These are phyloP conservation scores for Microbotryum intermedium DNA, from an alignment of 1,284 basidiomycete species.

Conservation along the genomic window DNA sequence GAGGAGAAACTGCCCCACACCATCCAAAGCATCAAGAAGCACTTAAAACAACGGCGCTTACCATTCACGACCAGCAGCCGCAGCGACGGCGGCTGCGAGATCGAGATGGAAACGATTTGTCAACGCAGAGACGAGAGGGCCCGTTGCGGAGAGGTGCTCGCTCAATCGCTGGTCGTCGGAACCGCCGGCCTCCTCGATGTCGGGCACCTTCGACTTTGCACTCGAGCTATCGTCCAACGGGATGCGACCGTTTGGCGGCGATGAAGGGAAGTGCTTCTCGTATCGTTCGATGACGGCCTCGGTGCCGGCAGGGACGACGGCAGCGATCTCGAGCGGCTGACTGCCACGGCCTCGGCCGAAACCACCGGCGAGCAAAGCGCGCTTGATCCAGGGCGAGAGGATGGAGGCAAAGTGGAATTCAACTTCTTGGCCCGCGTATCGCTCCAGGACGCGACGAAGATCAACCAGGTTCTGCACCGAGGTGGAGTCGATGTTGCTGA, in stretches of 20 bases:
- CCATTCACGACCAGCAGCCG: conserved; percentile 42
- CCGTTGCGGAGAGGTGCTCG: conserved; percentile 22
- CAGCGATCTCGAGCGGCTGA: conserved; percentile 56
- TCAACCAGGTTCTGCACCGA: conserved; percentile 86
- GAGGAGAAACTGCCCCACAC: no score
- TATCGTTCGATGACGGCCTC: conserved; percentile 7
- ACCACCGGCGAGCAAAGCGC: conserved; percentile 75
- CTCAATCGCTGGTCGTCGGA: not conserved
- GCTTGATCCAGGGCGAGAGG: conserved; percentile 86
- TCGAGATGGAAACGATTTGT: conserved; percentile 88
- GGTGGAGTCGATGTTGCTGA: conserved; percentile 68
- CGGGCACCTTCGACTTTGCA: conserved; percentile 24
- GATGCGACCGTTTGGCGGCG: conserved; percentile 4
- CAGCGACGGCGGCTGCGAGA: conserved; percentile 58
- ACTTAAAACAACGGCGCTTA: not conserved
- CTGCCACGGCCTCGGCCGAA: conserved; percentile 52
- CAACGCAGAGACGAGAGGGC: conserved; percentile 47
- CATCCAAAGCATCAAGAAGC: no score
- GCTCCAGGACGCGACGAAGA: conserved; percentile 73
- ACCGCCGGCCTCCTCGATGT: conserved; percentile 4
- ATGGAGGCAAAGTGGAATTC: conserved; percentile 83
- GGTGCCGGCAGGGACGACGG: conserved; percentile 51
- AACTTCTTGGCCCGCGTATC: conserved; percentile 70
- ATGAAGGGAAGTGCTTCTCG: conserved; percentile 9
- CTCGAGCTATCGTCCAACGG: conserved; percentile 6